These are phyloP conservation scores for Podila horticola DNA, from an alignment of 192 early-diverging fungal genomes.

Conservation along the genomic window DNA sequence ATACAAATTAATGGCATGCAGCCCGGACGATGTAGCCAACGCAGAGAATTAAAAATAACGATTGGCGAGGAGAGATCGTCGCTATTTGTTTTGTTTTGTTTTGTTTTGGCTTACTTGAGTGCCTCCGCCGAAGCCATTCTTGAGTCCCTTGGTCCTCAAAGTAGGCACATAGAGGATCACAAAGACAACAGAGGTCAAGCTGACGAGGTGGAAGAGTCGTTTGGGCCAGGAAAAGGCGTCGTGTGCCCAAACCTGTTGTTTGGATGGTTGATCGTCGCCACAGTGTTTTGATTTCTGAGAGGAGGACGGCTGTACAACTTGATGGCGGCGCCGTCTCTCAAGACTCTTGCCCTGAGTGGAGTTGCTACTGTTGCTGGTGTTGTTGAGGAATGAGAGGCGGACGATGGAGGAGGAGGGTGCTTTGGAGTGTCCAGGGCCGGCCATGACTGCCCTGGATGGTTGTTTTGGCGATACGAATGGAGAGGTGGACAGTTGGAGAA, in stretches of 20 bases:
- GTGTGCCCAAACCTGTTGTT: neutral
- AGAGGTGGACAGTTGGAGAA: conserved; percentile 25
- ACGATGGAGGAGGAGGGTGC: conserved; percentile 5
- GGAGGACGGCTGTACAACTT: too few relatives aligned
- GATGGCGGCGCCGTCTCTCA: neutral
- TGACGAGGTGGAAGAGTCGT: neutral
- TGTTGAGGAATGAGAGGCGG: conserved; percentile 21
- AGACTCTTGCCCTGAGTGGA: neutral
- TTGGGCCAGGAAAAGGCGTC: neutral
- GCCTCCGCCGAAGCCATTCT: conserved; percentile 24
- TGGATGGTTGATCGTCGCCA: neutral
- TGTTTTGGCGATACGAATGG: conserved; percentile 7
- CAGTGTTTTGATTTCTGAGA: too few relatives aligned
- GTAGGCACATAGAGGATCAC: conserved; percentile 1
- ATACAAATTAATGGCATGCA: neutral
- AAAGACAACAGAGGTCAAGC: conserved; percentile 9
- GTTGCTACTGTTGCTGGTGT: neutral
- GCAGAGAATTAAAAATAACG: neutral
- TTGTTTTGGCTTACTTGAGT: conserved; percentile 23
- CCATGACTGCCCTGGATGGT: neutral
- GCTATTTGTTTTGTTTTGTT: neutral
- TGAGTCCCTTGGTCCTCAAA: neutral
- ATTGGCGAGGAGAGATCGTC: neutral
- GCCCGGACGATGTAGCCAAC: neutral
- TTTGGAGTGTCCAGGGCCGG: neutral